A percentile compares a stretch with the other conserved stretches of the same genome.
Conservation (phyloP, 225 moss, liverwort and hornwort species). For the Asterella californica region DNA sequence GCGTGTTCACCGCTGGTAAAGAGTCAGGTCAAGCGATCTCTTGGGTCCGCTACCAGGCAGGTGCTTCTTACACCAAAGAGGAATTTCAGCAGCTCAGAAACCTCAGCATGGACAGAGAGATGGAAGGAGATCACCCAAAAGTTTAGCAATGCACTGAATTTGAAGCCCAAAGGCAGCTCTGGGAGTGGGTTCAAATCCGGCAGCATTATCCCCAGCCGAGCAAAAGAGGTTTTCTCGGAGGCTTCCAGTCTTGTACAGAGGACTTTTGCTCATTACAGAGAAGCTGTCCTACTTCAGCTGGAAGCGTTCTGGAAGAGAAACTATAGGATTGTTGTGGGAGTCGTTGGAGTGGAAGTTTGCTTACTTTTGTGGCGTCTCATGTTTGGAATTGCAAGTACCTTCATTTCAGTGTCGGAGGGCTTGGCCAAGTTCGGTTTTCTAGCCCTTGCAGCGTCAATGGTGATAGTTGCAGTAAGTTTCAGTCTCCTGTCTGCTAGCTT, state of each 20-base stretch:
- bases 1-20: conserved; percentile 9
- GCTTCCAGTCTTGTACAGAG: conserved; percentile 28
- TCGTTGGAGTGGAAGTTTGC: conserved; percentile 63
- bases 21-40: conserved; percentile 9
- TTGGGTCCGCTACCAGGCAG: background rate
- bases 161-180: conserved; percentile 18
- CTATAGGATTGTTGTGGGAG: conserved; percentile 69
- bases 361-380: conserved; percentile 87
- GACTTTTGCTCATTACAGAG: conserved; percentile 51
- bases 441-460: conserved; percentile 87
- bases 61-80: background rate
- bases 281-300: conserved; percentile 76
- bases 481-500: background rate
- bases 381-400: conserved; percentile 93
- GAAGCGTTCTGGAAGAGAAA: conserved; percentile 98
- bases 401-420: conserved; percentile 88
- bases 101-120: conserved; percentile 29
- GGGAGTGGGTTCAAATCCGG: conserved; percentile 16
- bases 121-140: conserved; percentile 34
- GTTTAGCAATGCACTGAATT: conserved; percentile 29
- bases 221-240: conserved; percentile 24
- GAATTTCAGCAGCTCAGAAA: conserved; percentile 26
- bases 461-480: conserved; percentile 60
- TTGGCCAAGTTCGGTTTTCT: conserved; percentile 98
- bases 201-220: conserved; percentile 7